Percentiles rank a stretch among this genome's conserved stretches.
These are phyloP conservation scores for Albugo laibachii DNA, from an alignment of 352 stramenopile species.

Conservation along the genomic window DNA sequence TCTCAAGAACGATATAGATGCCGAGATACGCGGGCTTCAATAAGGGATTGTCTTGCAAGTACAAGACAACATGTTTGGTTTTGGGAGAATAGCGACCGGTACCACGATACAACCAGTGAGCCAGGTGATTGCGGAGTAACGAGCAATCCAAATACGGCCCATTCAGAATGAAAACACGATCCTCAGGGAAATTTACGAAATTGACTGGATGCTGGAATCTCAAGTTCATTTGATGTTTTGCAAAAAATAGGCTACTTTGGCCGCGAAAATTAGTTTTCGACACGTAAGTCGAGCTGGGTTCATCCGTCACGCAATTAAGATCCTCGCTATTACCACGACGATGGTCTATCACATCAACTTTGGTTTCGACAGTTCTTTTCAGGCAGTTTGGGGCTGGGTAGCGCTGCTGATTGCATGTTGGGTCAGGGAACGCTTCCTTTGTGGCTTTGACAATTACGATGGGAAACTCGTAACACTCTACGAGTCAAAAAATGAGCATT, in stretches of 20 bases:
- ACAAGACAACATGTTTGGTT: constrained; percentile 30
- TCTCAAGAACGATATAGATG: constrained; percentile 41
- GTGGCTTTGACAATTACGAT: background rate
- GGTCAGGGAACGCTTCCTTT: background rate
- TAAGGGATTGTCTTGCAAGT: constrained; percentile 17
- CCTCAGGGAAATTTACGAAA: constrained; percentile 24
- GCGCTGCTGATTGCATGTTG: background rate
- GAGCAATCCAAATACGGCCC: constrained; percentile 33
- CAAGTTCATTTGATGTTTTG: constrained; percentile 29
- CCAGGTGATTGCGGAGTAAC: constrained; percentile 43
- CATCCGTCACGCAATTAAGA: constrained; percentile 20
- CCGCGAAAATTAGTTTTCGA: constrained; percentile 29
- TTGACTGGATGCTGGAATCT: constrained; percentile 13
- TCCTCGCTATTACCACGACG: constrained; percentile 5
- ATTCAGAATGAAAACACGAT: constrained; percentile 27
- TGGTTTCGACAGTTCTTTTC: constrained; percentile 16
- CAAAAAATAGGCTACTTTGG: constrained; percentile 33
- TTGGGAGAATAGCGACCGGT: constrained; percentile 39
- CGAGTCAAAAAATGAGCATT: background rate
- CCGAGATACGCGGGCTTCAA: constrained; percentile 20
- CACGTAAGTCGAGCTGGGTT: constrained; percentile 14
- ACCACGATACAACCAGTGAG: constrained; percentile 39
- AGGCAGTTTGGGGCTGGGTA: constrained; percentile 17
- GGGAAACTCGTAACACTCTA: background rate
- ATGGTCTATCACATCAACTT: constrained; percentile 34